These are phyloP conservation scores for Phytophthora citrophthora DNA, from an alignment of 352 stramenopile genomes.

Conservation along the genomic window DNA sequence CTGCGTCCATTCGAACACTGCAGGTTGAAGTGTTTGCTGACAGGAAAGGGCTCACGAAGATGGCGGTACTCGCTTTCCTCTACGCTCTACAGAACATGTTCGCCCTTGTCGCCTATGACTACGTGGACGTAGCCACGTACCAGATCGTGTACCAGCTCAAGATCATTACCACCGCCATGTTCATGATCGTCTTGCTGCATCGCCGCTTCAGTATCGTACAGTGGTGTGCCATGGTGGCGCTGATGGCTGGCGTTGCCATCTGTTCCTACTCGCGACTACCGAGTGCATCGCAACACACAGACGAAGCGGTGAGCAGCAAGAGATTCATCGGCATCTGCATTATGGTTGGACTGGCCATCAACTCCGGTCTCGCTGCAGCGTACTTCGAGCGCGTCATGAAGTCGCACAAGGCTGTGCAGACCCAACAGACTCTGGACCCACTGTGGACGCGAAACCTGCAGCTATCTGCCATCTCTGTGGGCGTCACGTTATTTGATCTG, in stretches of 20 bases:
- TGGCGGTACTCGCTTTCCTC: conserved; percentile 84
- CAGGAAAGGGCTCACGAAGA: conserved; percentile 81
- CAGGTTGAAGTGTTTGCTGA: conserved; percentile 85
- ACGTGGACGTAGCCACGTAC: conserved; percentile 90
- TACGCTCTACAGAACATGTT: conserved; percentile 91
- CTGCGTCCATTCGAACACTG: conserved; percentile 61
- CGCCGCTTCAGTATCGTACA: conserved; percentile 84
- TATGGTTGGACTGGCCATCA: conserved; percentile 79
- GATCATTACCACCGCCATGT: conserved; percentile 91
- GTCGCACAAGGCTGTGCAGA: conserved; percentile 76
- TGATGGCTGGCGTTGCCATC: conserved; percentile 87
- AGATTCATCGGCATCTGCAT: conserved; percentile 82
- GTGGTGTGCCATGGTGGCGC: conserved; percentile 84
- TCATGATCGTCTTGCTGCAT: conserved; percentile 90
- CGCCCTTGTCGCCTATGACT: conserved; percentile 87
- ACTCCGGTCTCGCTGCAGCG: conserved; percentile 85
- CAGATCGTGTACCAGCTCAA: conserved; percentile 93
- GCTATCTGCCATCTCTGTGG: conserved; percentile 83
- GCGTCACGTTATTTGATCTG: conserved; percentile 74
- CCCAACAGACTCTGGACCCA: conserved; percentile 80
- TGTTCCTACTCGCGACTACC: conserved; percentile 85
- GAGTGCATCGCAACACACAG: conserved; percentile 22
- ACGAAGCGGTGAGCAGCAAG: conserved; percentile 47
- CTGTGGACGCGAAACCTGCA: conserved; percentile 90
- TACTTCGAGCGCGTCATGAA: conserved; percentile 92